Evolutionary conservation across 169 alveolate genomes (phyloP).

Genomic region (Babesia gibsoni): DNA sequence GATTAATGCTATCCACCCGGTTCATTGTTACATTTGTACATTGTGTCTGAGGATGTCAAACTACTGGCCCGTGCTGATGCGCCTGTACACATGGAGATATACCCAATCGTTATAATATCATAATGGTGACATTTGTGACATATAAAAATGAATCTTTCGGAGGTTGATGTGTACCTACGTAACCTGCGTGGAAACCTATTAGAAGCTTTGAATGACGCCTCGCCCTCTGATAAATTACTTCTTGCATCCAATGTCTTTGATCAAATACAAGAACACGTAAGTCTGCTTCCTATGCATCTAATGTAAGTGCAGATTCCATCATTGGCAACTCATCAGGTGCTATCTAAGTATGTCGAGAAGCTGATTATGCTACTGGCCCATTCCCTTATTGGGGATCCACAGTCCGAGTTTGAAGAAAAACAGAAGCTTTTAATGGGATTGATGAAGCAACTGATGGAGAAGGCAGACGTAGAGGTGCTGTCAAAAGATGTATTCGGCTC

Average conservation of each 20-base stretch:
- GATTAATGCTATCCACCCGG: not conserved
- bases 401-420: constrained; percentile 31
- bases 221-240: constrained; percentile 45
- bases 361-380: constrained; percentile 37
- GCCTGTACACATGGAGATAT: not conserved
- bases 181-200: constrained; percentile 23
- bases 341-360: constrained; percentile 42
- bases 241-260: constrained; percentile 41
- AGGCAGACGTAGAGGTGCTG: constrained; percentile 20
- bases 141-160: constrained; percentile 12
- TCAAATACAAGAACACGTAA: constrained; percentile 47
- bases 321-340: constrained; percentile 35
- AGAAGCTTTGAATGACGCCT: constrained; percentile 26
- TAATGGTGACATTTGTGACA: not conserved
- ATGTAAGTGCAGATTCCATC: constrained; percentile 21
- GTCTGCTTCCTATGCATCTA: not conserved
- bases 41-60: not conserved
- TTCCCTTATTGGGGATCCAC: constrained; percentile 47
- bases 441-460: constrained; percentile 8
- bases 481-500: constrained; percentile 48
- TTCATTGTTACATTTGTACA: not conserved
- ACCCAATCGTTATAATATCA: not conserved
- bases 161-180: constrained; percentile 34
- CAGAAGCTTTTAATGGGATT: constrained; percentile 15
- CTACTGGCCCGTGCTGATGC: constrained; percentile 1